phyloP scores from a whole-genome alignment of 2,329 filamentous ascomycete species.

The Aureobasidium zeae region DNA sequence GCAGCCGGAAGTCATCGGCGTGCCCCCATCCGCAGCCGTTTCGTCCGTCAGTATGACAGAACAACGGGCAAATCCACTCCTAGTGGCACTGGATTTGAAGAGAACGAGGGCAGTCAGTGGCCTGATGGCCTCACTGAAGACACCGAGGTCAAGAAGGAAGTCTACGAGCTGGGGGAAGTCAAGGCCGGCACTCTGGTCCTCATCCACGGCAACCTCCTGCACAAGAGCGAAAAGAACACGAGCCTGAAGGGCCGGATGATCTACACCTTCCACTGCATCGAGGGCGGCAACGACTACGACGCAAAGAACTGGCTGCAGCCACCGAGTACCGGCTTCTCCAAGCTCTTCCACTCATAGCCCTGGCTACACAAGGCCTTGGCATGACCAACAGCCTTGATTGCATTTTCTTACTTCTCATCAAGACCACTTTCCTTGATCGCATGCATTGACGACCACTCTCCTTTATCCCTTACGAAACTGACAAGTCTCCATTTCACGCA shows the following conservation, averaged over 20 bases:
- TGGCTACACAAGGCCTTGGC: not conserved
- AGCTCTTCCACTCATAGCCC: slow-evolving; percentile 17
- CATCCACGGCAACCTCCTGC: slow-evolving; percentile 90
- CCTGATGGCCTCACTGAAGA: slow-evolving; percentile 33
- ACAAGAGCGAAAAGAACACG: slow-evolving; percentile 90
- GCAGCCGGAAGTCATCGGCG: slow-evolving; percentile 71
- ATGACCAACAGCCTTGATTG: not conserved
- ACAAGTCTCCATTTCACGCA: too few species aligned
- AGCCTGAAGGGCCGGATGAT: slow-evolving; percentile 83
- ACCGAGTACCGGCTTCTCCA: slow-evolving; percentile 60
- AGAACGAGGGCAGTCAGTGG: slow-evolving; percentile 54
- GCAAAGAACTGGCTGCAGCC: slow-evolving; percentile 89
- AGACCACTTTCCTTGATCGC: not conserved
- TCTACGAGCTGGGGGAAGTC: slow-evolving; percentile 75
- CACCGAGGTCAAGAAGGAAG: slow-evolving; percentile 38
- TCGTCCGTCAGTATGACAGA: slow-evolving; percentile 54
- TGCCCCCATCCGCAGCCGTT: slow-evolving; percentile 59
- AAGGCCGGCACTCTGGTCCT: slow-evolving; percentile 84
- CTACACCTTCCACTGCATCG: slow-evolving; percentile 96
- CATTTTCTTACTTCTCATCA: not conserved
- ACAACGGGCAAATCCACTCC: slow-evolving; percentile 38
- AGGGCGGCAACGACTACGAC: slow-evolving; percentile 72
- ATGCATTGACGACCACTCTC: too few species aligned
- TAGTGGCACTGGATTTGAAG: slow-evolving; percentile 48
- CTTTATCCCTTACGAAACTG: too few species aligned